Evolutionary conservation across 139 green algal species (phyloP), one percentile per base, ranked within the genome.

Genomic region (Chlamydomonas schloesseri): DNA sequence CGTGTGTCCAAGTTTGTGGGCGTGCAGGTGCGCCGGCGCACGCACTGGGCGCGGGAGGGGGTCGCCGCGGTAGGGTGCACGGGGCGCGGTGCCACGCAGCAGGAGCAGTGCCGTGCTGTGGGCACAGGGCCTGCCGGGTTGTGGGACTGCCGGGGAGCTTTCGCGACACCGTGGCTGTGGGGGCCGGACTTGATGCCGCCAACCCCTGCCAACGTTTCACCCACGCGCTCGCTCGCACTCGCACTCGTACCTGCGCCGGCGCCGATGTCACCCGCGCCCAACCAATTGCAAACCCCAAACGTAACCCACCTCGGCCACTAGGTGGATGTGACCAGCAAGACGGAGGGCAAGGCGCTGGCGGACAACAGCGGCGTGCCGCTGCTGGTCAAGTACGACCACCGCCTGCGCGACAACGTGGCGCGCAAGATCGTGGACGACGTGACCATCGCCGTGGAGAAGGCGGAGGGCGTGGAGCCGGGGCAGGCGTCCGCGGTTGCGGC

Each of bases 291-390:
- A n/a, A n/a, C n/a, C n/a, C n/a, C n/a, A n/a, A n/a, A n/a, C n/a
- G n/a, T n/a, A n/a, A n/a, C n/a, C n/a, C n/a, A n/a, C n/a, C n/a
- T n/a, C n/a, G n/a, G n/a, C n/a, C n/a, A n/a, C 46, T 50, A 95
- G 85, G 96, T 99, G 67, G 97, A 99, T 88, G 97, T 99, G 31
- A 99, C 97, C 31, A 95, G 93, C 91, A 97, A 96, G 62, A 99
- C 97, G 26, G 97, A 99, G 93, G 97, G 97, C 71, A 93, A 94
- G 77, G 89, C 93, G 28, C 55, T 83, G 5, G 87, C 91, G 31
- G 92, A 96, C 70, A 88, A 47, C 50, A 82, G 87, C 23, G 90
- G 88, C 36, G 89, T 97, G 31, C 95, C 95, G 47, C 82, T 97
- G 71, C 92, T 98, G 29, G 92, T 99, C 71, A 96, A 97, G 75